Evolutionary conservation across 2,329 filamentous ascomycete genomes (phyloP).

Genomic region (Mycosphaerella arachidis): DNA sequence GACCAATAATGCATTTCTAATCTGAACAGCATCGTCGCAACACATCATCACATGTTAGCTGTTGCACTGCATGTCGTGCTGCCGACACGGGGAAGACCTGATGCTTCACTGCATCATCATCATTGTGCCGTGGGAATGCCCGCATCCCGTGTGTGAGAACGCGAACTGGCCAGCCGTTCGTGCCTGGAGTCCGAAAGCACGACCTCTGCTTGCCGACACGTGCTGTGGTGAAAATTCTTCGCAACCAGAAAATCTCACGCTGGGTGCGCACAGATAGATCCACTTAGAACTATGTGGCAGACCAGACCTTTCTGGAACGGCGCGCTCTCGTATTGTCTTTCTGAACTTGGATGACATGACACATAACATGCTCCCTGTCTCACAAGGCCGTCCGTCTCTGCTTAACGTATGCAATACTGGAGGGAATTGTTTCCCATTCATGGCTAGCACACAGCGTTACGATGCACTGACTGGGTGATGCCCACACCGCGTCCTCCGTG

Average conservation of each 20-base stretch:
- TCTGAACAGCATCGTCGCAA: too few relatives aligned
- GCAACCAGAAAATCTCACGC: not conserved
- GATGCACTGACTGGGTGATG: conserved; percentile 5
- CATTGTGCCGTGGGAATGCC: not conserved
- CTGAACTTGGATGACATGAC: conserved; percentile 7
- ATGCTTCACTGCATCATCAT: not conserved
- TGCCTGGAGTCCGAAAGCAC: not conserved
- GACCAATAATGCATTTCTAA: too few relatives aligned
- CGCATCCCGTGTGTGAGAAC: not conserved
- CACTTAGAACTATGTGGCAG: conserved; percentile 6
- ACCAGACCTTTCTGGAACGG: conserved; percentile 2
- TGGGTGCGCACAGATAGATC: not conserved
- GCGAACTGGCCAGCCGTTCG: not conserved
- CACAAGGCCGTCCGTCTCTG: not conserved
- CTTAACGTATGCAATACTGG: conserved; percentile 4
- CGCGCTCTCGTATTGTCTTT: conserved; percentile 3
- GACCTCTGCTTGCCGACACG: not conserved
- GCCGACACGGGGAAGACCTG: too few relatives aligned
- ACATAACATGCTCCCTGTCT: not conserved
- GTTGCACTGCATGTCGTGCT: too few relatives aligned
- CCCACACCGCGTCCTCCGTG: conserved; percentile 6
- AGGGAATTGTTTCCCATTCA: conserved; percentile 13
- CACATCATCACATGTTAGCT: too few relatives aligned
- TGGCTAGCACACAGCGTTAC: conserved; percentile 8
- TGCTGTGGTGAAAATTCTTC: conserved; percentile 5